These are phyloP conservation scores for Xylaria curta DNA, from an alignment of 495 filamentous ascomycete species.

Conservation along the genomic window DNA sequence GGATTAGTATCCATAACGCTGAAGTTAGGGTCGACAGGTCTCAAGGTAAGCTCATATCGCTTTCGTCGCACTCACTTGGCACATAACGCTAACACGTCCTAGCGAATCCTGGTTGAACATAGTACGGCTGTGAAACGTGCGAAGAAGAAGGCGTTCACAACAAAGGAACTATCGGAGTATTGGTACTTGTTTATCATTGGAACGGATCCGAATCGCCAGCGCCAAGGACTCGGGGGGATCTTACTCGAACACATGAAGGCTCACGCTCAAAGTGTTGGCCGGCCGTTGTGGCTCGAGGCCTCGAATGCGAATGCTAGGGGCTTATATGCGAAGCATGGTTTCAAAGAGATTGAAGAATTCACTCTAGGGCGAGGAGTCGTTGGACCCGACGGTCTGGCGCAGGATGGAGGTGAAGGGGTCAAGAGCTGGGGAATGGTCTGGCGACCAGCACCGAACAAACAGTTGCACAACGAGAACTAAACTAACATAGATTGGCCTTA, in stretches of 20 bases:
- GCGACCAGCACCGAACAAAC: slow-evolving; percentile 21
- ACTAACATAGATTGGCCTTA: too few relatives aligned
- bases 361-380: slow-evolving; percentile 14
- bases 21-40: background rate
- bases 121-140: slow-evolving; percentile 12
- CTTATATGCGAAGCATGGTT: slow-evolving; percentile 24
- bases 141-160: slow-evolving; percentile 16
- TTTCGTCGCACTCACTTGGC: background rate
- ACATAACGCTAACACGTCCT: background rate
- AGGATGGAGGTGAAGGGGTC: slow-evolving; percentile 19
- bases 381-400: slow-evolving; percentile 20
- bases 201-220: slow-evolving; percentile 13
- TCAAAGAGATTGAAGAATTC: slow-evolving; percentile 18
- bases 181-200: slow-evolving; percentile 29
- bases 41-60: slow-evolving; percentile 2
- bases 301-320: slow-evolving; percentile 11
- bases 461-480: background rate
- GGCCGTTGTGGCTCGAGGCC: slow-evolving; percentile 26
- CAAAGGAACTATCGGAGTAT: slow-evolving; percentile 13
- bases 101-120: slow-evolving; percentile 13
- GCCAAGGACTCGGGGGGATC: slow-evolving; percentile 20
- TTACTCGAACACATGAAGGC: slow-evolving; percentile 24
- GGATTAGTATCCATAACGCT: background rate
- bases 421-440: slow-evolving; percentile 23
- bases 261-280: slow-evolving; percentile 3